Percentiles rank a stretch among this genome's conserved stretches.
phyloP scores from a whole-genome alignment of 2,329 filamentous ascomycete species.

The Diaporthe citrichinensis region DNA sequence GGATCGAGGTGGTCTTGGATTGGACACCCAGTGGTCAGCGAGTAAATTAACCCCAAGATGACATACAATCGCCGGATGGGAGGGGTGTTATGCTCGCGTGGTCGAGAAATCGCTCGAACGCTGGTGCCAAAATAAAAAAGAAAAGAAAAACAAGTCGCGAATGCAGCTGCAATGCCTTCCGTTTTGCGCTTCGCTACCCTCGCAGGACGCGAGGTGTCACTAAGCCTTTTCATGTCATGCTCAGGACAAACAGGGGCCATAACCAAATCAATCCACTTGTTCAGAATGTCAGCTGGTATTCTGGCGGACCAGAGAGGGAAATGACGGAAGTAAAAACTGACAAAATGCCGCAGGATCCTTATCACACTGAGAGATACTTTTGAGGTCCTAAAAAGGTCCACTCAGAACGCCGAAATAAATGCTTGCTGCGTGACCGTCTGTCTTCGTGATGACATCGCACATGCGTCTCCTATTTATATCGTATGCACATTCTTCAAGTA shows the following conservation, averaged over 20 bases:
- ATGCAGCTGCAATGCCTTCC: not conserved
- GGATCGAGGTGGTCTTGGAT: constrained; percentile 15
- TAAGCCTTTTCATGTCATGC: constrained; percentile 47
- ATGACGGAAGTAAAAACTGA: not conserved
- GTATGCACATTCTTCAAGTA: constrained; percentile 18
- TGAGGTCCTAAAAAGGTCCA: constrained; percentile 9
- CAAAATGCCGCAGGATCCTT: constrained; percentile 18
- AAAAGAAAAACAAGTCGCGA: not conserved
- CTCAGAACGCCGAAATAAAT: constrained; percentile 27
- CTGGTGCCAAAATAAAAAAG: not conserved
- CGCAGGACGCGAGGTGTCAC: not conserved
- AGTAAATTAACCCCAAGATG: not conserved
- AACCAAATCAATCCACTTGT: not conserved
- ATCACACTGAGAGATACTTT: constrained; percentile 2
- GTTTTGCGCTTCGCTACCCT: constrained; percentile 7
- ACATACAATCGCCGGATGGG: too few species aligned
- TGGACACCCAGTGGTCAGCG: not conserved
- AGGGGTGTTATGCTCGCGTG: not conserved
- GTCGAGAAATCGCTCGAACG: not conserved
- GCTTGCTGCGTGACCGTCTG: constrained; percentile 1
- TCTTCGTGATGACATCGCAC: constrained; percentile 21
- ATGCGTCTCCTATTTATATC: not conserved
- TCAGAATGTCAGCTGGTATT: constrained; percentile 10
- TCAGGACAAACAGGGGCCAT: constrained; percentile 41
- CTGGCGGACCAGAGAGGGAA: not conserved